Base-by-base conservation (phyloP, 345 rosid species). In the Acer saccharum region DNA sequence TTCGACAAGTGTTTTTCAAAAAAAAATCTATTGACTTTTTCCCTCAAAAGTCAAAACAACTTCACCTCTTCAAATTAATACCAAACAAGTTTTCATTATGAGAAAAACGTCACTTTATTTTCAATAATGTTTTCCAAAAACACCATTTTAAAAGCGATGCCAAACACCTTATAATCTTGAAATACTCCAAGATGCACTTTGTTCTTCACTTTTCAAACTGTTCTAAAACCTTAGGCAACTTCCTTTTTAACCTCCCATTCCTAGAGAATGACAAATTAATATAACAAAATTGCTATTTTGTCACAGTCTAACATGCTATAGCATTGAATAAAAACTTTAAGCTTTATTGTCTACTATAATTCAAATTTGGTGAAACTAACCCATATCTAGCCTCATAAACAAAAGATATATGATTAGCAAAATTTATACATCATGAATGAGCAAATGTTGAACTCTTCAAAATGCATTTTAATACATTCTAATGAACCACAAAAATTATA, bases 221-320 rank as follows among this genome's bases (percentile, higher is more conserved):
- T 32, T 43, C 21, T 48, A 6, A 46, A 48, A 69, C 50, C 41
- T 25, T 46, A 44, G 41, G 72, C 13, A 48, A 69, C 17, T 8
- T 44, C 72, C 32, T 48, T 39, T 17, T 69, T 58, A 69, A 46
- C 60, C 29, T 48, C 41, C 72, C 60, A 69, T 23, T 69, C 18
- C 9, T 48, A 69, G 41, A 54, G 20, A 13, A 46, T 69, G 8
- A 44, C 14, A 58, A 27, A 17, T 35, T 1, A 52, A 52, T 29
- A 17, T 17, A 50, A 3, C 11, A 8, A 27, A 54, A 52, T 8
- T 29, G 18, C 18, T 70, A 52, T 41, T 25, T 16, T 35, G 10
- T 52, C 73, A 50, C 6, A 69, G 3, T 25, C 62, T 70, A 23
- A 68, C n/a, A 54, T 54, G 57, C 25, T 39, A 43, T 6, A 20